Conservation (phyloP, 2,329 filamentous ascomycete genomes). For the Epichloe scottii region DNA sequence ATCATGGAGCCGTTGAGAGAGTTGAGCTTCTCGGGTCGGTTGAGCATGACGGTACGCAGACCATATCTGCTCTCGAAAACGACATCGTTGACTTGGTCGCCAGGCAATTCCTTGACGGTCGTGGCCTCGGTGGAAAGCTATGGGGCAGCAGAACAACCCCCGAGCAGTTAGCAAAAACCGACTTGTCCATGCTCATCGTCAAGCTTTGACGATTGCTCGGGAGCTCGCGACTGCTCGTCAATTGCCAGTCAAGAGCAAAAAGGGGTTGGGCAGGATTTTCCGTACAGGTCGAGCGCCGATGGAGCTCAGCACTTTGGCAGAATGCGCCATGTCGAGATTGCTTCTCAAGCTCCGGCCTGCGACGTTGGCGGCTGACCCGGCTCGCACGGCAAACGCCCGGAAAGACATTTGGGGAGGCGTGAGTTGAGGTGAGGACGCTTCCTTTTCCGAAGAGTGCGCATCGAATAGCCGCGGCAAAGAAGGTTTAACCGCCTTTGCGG, state of each 20-base stretch:
- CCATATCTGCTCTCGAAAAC: constrained; percentile 83
- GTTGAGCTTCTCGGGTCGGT: constrained; percentile 85
- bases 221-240: too few relatives aligned
- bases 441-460: constrained; percentile 19
- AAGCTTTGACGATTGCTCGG: too few relatives aligned
- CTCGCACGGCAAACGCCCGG: constrained; percentile 38
- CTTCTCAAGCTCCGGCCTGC: constrained; percentile 29
- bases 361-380: constrained; percentile 36
- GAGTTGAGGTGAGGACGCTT: constrained; percentile 16
- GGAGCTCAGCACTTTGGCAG: constrained; percentile 57
- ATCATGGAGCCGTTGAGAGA: constrained; percentile 91
- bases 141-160: background rate
- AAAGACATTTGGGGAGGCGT: constrained; percentile 41
- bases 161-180: background rate
- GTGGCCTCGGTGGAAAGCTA: constrained; percentile 24
- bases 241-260: too few relatives aligned
- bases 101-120: constrained; percentile 41
- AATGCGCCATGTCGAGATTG: constrained; percentile 59
- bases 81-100: constrained; percentile 79
- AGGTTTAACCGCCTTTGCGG: constrained; percentile 5
- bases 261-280: too few relatives aligned
- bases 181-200: background rate
- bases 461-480: constrained; percentile 15
- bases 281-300: constrained; percentile 26
- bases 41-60: constrained; percentile 83